These are phyloP conservation scores for Coniosporium tulheliwenetii DNA, from an alignment of 2,329 filamentous ascomycete species.

Conservation along the genomic window DNA sequence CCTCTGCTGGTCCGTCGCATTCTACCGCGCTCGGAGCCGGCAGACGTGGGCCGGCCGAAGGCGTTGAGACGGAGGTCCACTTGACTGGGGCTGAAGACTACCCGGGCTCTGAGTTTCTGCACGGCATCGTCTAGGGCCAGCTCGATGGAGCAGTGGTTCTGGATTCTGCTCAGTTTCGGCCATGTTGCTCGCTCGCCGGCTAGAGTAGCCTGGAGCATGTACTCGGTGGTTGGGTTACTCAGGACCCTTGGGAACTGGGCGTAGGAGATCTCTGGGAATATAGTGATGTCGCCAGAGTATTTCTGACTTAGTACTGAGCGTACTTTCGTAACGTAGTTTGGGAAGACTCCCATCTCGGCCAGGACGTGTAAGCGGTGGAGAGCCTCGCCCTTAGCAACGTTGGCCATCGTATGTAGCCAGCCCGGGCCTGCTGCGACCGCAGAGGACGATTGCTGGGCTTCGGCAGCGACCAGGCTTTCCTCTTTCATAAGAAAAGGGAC, in stretches of 20 bases:
- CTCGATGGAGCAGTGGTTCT: slow-evolving; percentile 80
- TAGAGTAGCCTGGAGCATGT: slow-evolving; percentile 66
- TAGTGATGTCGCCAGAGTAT: slow-evolving; percentile 91
- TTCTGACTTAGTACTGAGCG: slow-evolving; percentile 74
- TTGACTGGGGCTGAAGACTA: slow-evolving; percentile 54
- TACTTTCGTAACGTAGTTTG: slow-evolving; percentile 62
- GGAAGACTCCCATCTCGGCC: slow-evolving; percentile 65
- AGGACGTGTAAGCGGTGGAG: slow-evolving; percentile 69
- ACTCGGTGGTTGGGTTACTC: slow-evolving; percentile 70
- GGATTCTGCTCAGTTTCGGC: slow-evolving; percentile 74
- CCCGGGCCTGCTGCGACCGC: slow-evolving; percentile 28
- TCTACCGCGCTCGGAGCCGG: not conserved
- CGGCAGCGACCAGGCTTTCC: slow-evolving; percentile 34
- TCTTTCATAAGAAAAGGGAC: slow-evolving; percentile 71
- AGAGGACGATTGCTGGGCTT: slow-evolving; percentile 16
- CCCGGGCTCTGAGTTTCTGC: slow-evolving; percentile 48
- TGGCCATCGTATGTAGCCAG: slow-evolving; percentile 53
- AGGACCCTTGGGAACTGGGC: slow-evolving; percentile 63
- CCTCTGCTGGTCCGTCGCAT: not conserved
- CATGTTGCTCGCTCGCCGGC: slow-evolving; percentile 77
- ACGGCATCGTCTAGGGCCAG: slow-evolving; percentile 66
- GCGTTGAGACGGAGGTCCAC: slow-evolving; percentile 34
- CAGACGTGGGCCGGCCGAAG: slow-evolving; percentile 3
- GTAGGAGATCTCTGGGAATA: slow-evolving; percentile 64
- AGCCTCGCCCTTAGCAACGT: slow-evolving; percentile 63